A percentile compares a stretch with the other conserved stretches of the same genome.
These are phyloP conservation scores for Flaveria sonorensis DNA, from an alignment of 129 eudicot genomes.

Conservation along the genomic window DNA sequence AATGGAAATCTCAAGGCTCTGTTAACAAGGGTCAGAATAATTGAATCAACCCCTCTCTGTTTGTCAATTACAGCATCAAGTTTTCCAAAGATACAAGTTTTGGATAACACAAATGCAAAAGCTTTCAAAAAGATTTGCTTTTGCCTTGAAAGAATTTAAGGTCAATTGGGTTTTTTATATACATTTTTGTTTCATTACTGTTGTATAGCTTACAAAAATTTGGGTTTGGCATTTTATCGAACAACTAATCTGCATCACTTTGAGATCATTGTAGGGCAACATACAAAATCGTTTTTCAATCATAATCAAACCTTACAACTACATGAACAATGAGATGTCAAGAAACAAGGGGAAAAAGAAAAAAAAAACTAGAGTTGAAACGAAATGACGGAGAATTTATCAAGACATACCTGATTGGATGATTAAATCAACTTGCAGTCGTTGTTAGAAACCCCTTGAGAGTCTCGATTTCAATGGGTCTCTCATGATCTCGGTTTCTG, in stretches of 20 bases:
- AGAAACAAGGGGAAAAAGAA: conserved; percentile 22
- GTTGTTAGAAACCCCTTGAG: background rate
- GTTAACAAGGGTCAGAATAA: conserved; percentile 10
- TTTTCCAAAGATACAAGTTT: too few relatives aligned
- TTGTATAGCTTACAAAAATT: background rate
- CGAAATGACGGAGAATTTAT: background rate
- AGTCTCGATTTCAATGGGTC: background rate
- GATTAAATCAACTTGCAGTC: background rate
- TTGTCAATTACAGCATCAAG: too few relatives aligned
- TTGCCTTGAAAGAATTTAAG: background rate
- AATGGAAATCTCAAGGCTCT: conserved; percentile 15
- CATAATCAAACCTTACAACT: background rate
- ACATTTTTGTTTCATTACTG: background rate
- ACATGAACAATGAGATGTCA: conserved; percentile 39
- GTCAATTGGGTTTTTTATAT: background rate
- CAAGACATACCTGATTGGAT: background rate
- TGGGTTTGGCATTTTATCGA: conserved; percentile 31
- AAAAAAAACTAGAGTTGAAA: conserved; percentile 10
- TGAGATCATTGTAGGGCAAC: background rate
- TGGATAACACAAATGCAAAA: too few relatives aligned
- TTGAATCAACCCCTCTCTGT: too few relatives aligned
- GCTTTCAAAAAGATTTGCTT: background rate
- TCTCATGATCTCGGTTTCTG: background rate
- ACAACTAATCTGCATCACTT: conserved; percentile 22
- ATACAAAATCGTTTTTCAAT: background rate